Base-by-base conservation (phyloP, 805 yeast genomes). In the Blastobotrys parvus region DNA sequence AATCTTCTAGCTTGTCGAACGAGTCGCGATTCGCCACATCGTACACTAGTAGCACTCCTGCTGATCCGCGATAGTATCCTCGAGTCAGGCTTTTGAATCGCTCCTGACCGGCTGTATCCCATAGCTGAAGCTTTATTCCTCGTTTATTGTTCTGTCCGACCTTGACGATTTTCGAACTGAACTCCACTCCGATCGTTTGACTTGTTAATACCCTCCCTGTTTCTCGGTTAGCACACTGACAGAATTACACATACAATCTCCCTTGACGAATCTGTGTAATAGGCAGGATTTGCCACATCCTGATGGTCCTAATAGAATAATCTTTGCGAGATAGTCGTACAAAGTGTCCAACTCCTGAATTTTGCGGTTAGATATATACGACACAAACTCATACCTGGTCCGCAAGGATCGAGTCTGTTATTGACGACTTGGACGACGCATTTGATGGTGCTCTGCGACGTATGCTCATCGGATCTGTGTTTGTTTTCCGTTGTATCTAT, bases 41-140 rank as follows among this genome's bases (percentile, higher is more conserved):
- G 62, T 86, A 89, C 29, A 87, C 94, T 45, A 88, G 80, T 48
- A 88, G 71, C 3, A 95, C 96, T 42, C 96, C 96, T 35, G 89
- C 94, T 0, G 97, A 94, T 32, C 96, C 97, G 57, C 97, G 71
- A 61, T 89, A 89, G 62, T 89, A 89, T 2, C 95, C 95, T 42
- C 92, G 77, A 13, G 97, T 88, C 58, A 87, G 85, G 25, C 96
- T 94, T 62, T 96, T 76, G 67, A 87, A 89, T 65, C 96, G 76
- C 63, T 88, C 97, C 67, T 88, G 97, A 41, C 97, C 97, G 1
- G 96, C 96, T 25, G 97, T 88, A 63, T 88, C 97, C 97, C 97
- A 88, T 54, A 88, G 82, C 38, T 87, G 94, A 3, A 94, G 90
- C 63, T 85, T 86, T 54, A 85, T 47, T 32, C 44, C 39, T n/a